Conservation (phyloP, 2,329 filamentous ascomycete species). For the Phaeophleospora eucalypticola region DNA sequence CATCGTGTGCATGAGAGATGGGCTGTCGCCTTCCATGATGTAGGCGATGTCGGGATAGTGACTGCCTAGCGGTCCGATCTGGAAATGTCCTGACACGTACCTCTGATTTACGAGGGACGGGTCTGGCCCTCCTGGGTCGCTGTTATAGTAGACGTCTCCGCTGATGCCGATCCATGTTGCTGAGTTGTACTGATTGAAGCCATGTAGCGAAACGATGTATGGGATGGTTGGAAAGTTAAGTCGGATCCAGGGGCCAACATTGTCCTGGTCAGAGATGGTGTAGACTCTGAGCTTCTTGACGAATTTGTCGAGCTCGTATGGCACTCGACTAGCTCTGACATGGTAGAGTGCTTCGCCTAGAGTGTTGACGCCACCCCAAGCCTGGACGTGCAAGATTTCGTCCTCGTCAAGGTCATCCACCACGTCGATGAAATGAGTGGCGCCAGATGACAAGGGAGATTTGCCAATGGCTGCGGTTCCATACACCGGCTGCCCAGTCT, state of each 20-base stretch:
- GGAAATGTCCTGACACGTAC: conserved; percentile 53
- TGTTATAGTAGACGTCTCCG: conserved; percentile 45
- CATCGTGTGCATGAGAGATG: conserved; percentile 48
- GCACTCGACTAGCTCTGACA: conserved; percentile 28
- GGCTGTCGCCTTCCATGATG: conserved; percentile 54
- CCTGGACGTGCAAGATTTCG: conserved; percentile 45
- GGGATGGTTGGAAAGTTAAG: conserved; percentile 51
- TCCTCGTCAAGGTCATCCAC: conserved; percentile 21
- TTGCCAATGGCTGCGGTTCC: conserved; percentile 36
- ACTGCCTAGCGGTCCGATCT: conserved; percentile 46
- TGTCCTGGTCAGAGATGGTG: conserved; percentile 58
- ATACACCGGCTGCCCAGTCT: conserved; percentile 37
- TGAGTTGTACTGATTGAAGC: conserved; percentile 52
- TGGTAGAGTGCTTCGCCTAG: conserved; percentile 47
- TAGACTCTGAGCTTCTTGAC: conserved; percentile 48
- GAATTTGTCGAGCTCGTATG: conserved; percentile 35
- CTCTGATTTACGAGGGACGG: conserved; percentile 45
- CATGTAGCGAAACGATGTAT: conserved; percentile 55
- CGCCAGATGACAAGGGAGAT: conserved; percentile 21
- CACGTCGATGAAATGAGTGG: conserved; percentile 20
- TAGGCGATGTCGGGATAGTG: conserved; percentile 45
- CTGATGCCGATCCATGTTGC: conserved; percentile 57
- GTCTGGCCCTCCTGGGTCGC: conserved; percentile 49
- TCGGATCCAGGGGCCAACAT: conserved; percentile 55
- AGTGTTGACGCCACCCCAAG: conserved; percentile 52